Base-by-base conservation (phyloP, 352 stramenopile genomes). In the Bremia lactucae region DNA sequence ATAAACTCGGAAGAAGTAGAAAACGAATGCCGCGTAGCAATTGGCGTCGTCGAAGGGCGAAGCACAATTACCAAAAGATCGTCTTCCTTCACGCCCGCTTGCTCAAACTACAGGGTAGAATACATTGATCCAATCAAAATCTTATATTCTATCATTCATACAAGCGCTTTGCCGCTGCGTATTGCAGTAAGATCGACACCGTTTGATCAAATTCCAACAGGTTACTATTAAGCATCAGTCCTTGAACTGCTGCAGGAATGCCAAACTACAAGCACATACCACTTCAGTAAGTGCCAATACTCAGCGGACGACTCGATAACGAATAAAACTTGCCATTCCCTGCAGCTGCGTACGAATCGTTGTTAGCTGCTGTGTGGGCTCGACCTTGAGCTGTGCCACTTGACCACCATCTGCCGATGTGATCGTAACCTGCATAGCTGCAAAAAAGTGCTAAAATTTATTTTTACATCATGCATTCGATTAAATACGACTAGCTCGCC, bases 51-150 rank as follows among this genome's bases (percentile, higher is more conserved):
- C 36, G 57, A 65, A 2, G 71, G 41, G 19, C 68, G 73, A 21
- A 47, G 36, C 57, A 70, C 72, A 29, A 90, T 60, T 19, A 90
- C 67, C 14, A 93, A 42, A 34, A 93, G 38, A 42, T 90, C 77
- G 29, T 88, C 55, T 8, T 82, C 55, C 35, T 78, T 79, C 31
- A 92, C 62, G 1, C 80, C 75, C 11, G 70, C 71, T 20, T 68
- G 63, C 25, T 79, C 67, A 37, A 92, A 87, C 77, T 92, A 24
- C 40, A 11, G 10, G 23, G 6, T 18, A 18, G 16, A 36, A 34
- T 31, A 13, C 18, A 49, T 47, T 53, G 31, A 36, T 38, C 46
- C 25, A 34, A 36, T 7, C 7, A 28, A 26, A 46, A 26, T 13
- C 15, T n/a, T n/a, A n/a, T n/a, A n/a, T n/a, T n/a, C n/a, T n/a